A percentile compares a stretch with the other conserved stretches of the same genome.
phyloP scores from a whole-genome alignment of 805 yeast species.

The Wickerhamomyces pijperi region DNA sequence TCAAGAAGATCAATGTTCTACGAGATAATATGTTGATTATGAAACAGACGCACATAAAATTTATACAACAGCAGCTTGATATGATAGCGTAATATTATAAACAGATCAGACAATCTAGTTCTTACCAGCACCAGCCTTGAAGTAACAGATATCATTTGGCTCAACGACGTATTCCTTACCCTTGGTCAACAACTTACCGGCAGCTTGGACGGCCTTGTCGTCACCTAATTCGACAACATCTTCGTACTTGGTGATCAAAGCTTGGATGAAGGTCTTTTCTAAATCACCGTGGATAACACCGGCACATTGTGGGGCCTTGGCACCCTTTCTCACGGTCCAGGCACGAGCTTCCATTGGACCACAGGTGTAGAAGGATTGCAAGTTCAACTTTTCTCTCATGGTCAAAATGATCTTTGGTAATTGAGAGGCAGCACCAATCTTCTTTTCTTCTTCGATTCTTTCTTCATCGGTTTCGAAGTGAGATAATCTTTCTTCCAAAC shows the following conservation, averaged over 20 bases:
- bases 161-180: slow-evolving; percentile 94
- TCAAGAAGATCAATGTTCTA: too few species aligned
- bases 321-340: slow-evolving; percentile 91
- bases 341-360: slow-evolving; percentile 96
- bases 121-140: slow-evolving; percentile 59
- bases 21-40: too few species aligned
- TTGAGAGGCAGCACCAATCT: slow-evolving; percentile 62
- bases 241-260: slow-evolving; percentile 79
- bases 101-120: background rate
- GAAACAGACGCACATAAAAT: too few species aligned
- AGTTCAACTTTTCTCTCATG: slow-evolving; percentile 78
- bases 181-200: slow-evolving; percentile 82
- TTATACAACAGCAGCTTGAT: too few species aligned
- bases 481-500: slow-evolving; percentile 85
- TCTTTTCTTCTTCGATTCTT: slow-evolving; percentile 66
- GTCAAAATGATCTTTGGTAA: slow-evolving; percentile 77
- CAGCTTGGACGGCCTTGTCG: slow-evolving; percentile 72
- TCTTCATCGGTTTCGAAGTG: slow-evolving; percentile 78
- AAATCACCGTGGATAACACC: slow-evolving; percentile 96
- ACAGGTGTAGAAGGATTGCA: slow-evolving; percentile 91
- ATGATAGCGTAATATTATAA: too few species aligned
- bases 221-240: slow-evolving; percentile 72
- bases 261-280: slow-evolving; percentile 89
- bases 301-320: slow-evolving; percentile 97
- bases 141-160: slow-evolving; percentile 86